Percentiles rank a stretch among this genome's conserved stretches.
phyloP scores from a whole-genome alignment of 305 asterid species.

The Fraxinus floribunda region DNA sequence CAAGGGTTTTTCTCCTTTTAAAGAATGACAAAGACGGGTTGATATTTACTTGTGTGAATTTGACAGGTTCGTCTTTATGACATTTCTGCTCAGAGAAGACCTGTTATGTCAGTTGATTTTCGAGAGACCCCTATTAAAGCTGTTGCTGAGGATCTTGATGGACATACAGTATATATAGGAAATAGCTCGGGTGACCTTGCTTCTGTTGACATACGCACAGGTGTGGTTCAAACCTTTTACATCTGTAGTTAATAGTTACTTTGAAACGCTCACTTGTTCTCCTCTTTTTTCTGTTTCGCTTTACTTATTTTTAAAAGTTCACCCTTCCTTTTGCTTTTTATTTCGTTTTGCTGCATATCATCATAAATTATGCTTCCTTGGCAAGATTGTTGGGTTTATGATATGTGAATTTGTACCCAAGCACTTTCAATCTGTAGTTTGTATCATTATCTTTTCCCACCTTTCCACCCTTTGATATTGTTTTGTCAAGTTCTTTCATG shows the following conservation, averaged over 20 bases:
- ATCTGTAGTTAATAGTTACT: background rate
- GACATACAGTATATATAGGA: slow-evolving; percentile 74
- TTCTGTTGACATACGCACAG: slow-evolving; percentile 82
- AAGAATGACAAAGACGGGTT: slow-evolving; percentile 4
- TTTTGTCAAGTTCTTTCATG: background rate
- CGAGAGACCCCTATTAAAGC: slow-evolving; percentile 87
- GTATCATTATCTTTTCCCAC: background rate
- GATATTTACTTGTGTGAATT: slow-evolving; percentile 14
- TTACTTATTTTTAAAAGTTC: background rate
- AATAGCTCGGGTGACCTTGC: slow-evolving; percentile 97
- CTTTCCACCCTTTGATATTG: background rate
- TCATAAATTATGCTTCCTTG: background rate
- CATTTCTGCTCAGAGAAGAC: slow-evolving; percentile 90
- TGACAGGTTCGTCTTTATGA: slow-evolving; percentile 87
- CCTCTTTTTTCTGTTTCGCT: background rate
- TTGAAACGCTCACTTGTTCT: slow-evolving; percentile 3
- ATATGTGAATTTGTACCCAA: background rate
- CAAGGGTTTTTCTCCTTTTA: background rate
- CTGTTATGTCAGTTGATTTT: slow-evolving; percentile 76
- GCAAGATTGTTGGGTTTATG: background rate
- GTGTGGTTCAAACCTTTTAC: slow-evolving; percentile 32
- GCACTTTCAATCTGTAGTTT: background rate
- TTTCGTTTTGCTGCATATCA: background rate
- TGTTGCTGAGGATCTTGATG: slow-evolving; percentile 72
- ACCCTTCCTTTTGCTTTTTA: background rate